Conservation (phyloP, 129 eudicot genomes). For the Lactuca saligna region DNA sequence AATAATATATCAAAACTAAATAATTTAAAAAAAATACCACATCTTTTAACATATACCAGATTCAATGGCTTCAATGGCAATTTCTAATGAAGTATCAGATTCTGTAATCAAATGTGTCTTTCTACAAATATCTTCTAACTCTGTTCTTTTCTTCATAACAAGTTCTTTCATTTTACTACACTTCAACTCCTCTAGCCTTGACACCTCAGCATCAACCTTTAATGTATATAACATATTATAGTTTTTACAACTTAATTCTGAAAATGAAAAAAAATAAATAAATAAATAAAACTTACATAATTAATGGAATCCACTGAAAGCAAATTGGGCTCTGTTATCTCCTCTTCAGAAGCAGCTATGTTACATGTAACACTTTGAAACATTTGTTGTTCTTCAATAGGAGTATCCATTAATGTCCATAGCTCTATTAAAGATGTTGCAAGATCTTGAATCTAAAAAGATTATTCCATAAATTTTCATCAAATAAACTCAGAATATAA, state of each 20-base stretch:
- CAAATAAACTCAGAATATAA: slow-evolving; percentile 7
- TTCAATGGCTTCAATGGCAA: slow-evolving; percentile 46
- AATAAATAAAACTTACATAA: slow-evolving; percentile 45
- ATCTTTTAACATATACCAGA: slow-evolving; percentile 31
- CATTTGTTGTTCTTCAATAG: slow-evolving; percentile 71
- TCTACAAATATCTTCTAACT: slow-evolving; percentile 76
- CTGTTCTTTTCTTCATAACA: slow-evolving; percentile 78
- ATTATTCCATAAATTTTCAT: not conserved
- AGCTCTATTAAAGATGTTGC: slow-evolving; percentile 69
- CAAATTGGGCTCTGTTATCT: slow-evolving; percentile 61
- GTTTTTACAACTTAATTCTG: not conserved
- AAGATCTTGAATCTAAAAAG: slow-evolving; percentile 69
- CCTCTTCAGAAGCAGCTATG: slow-evolving; percentile 74
- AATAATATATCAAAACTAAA: not conserved
- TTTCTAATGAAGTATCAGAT: slow-evolving; percentile 51
- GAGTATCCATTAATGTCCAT: slow-evolving; percentile 84
- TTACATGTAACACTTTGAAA: slow-evolving; percentile 73
- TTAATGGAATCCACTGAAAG: slow-evolving; percentile 63
- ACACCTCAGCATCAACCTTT: slow-evolving; percentile 83
- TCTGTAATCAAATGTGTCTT: slow-evolving; percentile 71
- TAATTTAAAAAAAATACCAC: slow-evolving; percentile 6
- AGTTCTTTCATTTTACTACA: slow-evolving; percentile 87
- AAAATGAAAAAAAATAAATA: not conserved
- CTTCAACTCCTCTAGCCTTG: slow-evolving; percentile 72
- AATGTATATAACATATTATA: not conserved